Evolutionary conservation across 2,329 filamentous ascomycete species (phyloP).

Genomic region (Penicillium decumbens): DNA sequence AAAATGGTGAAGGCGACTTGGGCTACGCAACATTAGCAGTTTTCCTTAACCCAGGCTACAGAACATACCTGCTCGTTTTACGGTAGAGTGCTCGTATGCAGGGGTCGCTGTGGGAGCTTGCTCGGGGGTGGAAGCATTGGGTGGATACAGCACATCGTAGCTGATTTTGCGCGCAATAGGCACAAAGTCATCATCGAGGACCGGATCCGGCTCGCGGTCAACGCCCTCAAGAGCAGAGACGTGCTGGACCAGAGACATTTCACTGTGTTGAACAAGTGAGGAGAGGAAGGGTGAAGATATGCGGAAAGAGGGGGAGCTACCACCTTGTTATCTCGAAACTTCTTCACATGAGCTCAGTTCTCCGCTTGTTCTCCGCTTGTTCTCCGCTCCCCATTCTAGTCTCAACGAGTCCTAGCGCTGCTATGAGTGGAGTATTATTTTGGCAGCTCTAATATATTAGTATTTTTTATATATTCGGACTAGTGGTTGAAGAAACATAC

Average conservation of each 20-base stretch:
- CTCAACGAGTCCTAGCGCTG: not conserved
- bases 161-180: slow-evolving; percentile 27
- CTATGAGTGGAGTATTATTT: not conserved
- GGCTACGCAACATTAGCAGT: slow-evolving; percentile 27
- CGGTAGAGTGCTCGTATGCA: slow-evolving; percentile 47
- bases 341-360: not conserved
- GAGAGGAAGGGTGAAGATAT: not conserved
- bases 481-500: no score
- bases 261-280: slow-evolving; percentile 9
- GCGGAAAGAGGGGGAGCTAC: not conserved
- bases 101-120: slow-evolving; percentile 40
- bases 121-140: slow-evolving; percentile 33
- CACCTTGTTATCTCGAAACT: not conserved
- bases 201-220: slow-evolving; percentile 39
- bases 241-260: slow-evolving; percentile 51
- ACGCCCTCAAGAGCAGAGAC: slow-evolving; percentile 48
- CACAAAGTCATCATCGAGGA: slow-evolving; percentile 12
- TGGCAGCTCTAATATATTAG: not conserved
- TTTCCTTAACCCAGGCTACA: not conserved
- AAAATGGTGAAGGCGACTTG: slow-evolving; percentile 63
- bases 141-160: slow-evolving; percentile 45
- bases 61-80: slow-evolving; percentile 31
- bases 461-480: no score
- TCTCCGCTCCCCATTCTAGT: not conserved
- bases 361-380: no score